Evolutionary conservation across 2,329 filamentous ascomycete species (phyloP), one percentile per base, ranked within the genome.

Genomic region (Apiospora rasikravindrae): DNA sequence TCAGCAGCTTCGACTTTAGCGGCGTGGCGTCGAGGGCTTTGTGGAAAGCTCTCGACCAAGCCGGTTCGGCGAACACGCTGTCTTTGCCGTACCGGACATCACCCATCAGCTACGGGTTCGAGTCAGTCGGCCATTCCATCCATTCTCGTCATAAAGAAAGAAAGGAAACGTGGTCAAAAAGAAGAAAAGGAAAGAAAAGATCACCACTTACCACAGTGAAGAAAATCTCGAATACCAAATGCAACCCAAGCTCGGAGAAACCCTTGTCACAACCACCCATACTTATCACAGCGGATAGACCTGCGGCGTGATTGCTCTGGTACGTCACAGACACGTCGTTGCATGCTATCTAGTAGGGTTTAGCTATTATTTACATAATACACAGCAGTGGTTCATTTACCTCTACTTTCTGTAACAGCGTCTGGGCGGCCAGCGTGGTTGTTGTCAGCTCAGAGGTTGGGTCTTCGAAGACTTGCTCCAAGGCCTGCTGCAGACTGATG

Each of bases 41-140:
- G 11, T 70, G 71, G 6, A 80, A 74, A 26, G 78, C 74, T 0
- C 64, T 64, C 61, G 71, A 73, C 78, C 78, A 80, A 11, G 77
- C 75, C 0, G 73, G 49, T 0, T 74, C 72, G 66, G 75, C 72
- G 64, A 80, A 78, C 11, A 72, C 72, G 73, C 78, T 78, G 33
- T 78, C 76, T 71, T 76, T 75, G 10, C 75, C 74, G 6, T 73
- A 71, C 1, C 77, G 76, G 7, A 80, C 76, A 24, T 80, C 78
- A 72, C 77, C 75, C 73, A 79, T 77, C 14, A 80, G 70, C 78
- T 80, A n/a, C n/a, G n/a, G n/a, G n/a, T n/a, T n/a, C n/a, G n/a
- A n/a, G n/a, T n/a, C n/a, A n/a, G n/a, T n/a, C n/a, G n/a, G n/a
- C n/a, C n/a, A n/a, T n/a, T n/a, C n/a, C n/a, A n/a, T n/a, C n/a